phyloP scores from a whole-genome alignment of 2,329 filamentous ascomycete genomes.

The Tolypocladium pustulatum region DNA sequence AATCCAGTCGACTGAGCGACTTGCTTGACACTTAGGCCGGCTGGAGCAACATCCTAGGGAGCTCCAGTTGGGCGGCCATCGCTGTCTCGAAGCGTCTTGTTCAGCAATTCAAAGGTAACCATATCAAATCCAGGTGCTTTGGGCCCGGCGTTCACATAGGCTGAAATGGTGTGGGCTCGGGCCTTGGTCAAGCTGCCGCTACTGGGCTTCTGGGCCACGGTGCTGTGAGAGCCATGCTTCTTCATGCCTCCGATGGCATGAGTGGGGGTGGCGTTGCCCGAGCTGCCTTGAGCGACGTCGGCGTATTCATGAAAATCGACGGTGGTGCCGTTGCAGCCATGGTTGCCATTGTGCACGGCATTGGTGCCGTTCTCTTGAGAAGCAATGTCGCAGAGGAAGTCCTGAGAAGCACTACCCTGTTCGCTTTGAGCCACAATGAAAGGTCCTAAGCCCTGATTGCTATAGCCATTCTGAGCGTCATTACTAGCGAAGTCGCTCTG shows the following conservation, averaged over 20 bases:
- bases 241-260: background rate
- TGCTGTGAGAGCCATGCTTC: background rate
- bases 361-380: background rate
- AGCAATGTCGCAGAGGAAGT: background rate
- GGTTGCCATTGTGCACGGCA: background rate
- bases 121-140: background rate
- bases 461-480: background rate
- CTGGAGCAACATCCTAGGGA: constrained; percentile 8
- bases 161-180: background rate
- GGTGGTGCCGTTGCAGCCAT: background rate
- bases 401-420: background rate
- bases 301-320: background rate
- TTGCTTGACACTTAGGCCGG: background rate
- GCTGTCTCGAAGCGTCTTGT: constrained; percentile 3
- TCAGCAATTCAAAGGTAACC: constrained; percentile 2
- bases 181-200: background rate
- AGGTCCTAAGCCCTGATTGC: background rate
- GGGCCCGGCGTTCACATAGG: background rate
- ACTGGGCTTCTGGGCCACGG: background rate
- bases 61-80: constrained; percentile 1
- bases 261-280: background rate
- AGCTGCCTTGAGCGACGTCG: no score
- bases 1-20: background rate
- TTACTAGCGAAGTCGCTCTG: background rate
- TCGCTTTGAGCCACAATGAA: background rate